These are phyloP conservation scores for Earliella scabrosa DNA, from an alignment of 1,284 basidiomycete genomes.

Conservation along the genomic window DNA sequence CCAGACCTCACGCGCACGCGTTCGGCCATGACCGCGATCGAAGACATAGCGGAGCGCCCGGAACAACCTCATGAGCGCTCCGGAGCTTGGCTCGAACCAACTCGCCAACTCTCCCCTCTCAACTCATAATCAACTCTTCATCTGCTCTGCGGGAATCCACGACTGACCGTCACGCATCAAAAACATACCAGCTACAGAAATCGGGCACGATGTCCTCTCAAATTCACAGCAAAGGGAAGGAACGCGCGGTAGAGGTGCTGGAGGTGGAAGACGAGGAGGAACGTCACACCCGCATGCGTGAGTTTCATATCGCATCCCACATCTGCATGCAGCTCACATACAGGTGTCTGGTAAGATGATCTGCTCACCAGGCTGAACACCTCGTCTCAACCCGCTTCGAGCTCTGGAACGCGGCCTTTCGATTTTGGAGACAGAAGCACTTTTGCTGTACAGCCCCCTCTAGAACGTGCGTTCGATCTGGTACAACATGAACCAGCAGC, in stretches of 20 bases:
- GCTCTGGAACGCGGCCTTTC: slow-evolving; percentile 12
- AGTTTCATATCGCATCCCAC: slow-evolving; percentile 13
- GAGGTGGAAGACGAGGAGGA: slow-evolving; percentile 40
- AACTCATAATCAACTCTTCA: too few relatives aligned
- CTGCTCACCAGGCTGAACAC: slow-evolving; percentile 33
- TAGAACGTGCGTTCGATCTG: slow-evolving; percentile 36
- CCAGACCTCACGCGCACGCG: too few relatives aligned
- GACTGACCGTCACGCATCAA: too few relatives aligned
- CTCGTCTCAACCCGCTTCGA: slow-evolving; percentile 2
- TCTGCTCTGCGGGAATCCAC: too few relatives aligned
- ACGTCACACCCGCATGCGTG: slow-evolving; percentile 39
- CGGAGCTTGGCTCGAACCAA: too few relatives aligned
- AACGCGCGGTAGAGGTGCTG: slow-evolving; percentile 25
- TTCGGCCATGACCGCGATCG: too few relatives aligned
- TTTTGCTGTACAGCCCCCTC: slow-evolving; percentile 32
- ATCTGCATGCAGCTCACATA: background rate
- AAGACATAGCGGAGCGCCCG: too few relatives aligned
- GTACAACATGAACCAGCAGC: background rate
- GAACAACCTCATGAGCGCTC: too few relatives aligned
- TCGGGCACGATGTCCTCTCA: background rate
- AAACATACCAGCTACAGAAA: too few relatives aligned
- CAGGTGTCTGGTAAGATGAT: slow-evolving; percentile 24
- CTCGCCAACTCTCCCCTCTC: too few relatives aligned
- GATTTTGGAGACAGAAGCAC: slow-evolving; percentile 35
- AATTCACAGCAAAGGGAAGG: slow-evolving; percentile 1